phyloP scores from a whole-genome alignment of 2,329 filamentous ascomycete genomes.

The Curvularia spicifera region DNA sequence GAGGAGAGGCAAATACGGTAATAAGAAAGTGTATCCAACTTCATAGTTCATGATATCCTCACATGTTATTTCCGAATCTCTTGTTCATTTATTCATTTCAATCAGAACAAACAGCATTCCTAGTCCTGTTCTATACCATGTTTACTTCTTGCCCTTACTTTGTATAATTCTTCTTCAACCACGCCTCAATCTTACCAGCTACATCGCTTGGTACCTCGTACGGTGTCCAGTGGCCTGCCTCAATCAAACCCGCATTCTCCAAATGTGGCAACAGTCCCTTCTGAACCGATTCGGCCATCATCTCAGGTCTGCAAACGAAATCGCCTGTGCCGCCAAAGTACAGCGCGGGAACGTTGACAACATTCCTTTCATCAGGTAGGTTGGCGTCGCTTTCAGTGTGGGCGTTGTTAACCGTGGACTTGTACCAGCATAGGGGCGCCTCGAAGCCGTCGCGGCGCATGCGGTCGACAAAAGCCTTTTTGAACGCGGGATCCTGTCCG shows the following conservation, averaged over 20 bases:
- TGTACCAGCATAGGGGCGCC: conserved; percentile 50
- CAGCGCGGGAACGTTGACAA: conserved; percentile 48
- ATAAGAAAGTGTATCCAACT: background rate
- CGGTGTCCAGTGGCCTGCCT: conserved; percentile 47
- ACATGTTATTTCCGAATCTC: background rate
- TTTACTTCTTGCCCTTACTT: background rate
- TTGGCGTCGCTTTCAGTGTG: conserved; percentile 39
- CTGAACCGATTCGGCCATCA: conserved; percentile 36
- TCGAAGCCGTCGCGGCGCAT: conserved; percentile 46
- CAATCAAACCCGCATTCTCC: conserved; percentile 39
- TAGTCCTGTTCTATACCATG: background rate
- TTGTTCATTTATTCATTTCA: background rate
- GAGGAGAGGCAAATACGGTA: background rate
- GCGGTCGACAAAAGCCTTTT: conserved; percentile 44
- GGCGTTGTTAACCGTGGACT: conserved; percentile 30
- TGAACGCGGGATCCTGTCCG: conserved; percentile 40
- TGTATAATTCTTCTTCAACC: conserved; percentile 27
- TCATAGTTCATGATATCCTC: background rate
- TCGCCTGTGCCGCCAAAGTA: conserved; percentile 47
- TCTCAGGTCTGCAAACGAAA: conserved; percentile 44
- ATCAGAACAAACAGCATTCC: background rate
- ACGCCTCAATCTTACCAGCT: conserved; percentile 22
- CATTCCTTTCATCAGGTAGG: conserved; percentile 25
- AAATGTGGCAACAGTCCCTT: conserved; percentile 41
- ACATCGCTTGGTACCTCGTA: conserved; percentile 47